These are phyloP conservation scores for Tieghemostelium lacteum DNA, from an alignment of 78 protist genomes.

Conservation along the genomic window DNA sequence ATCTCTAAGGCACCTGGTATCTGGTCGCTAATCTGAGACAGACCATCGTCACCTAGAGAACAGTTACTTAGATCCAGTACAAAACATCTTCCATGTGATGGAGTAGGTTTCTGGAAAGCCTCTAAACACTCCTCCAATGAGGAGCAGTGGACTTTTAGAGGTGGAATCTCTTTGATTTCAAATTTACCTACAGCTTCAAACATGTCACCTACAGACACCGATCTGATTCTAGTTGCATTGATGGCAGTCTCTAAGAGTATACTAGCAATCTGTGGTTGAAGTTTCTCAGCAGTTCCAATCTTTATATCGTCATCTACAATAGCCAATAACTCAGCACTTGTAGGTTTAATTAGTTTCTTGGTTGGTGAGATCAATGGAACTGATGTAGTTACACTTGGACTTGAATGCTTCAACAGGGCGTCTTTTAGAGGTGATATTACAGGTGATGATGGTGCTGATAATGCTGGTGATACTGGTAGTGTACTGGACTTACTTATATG, in stretches of 20 bases:
- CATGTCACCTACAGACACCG: slow-evolving; percentile 47
- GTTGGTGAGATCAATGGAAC: neutral
- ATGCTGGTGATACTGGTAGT: neutral
- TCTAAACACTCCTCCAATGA: slow-evolving; percentile 56
- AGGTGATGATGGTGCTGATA: slow-evolving; percentile 42
- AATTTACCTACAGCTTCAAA: slow-evolving; percentile 31
- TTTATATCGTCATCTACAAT: neutral
- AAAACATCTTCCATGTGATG: slow-evolving; percentile 56
- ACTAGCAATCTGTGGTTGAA: neutral
- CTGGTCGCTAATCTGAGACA: neutral
- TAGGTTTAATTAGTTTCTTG: too few species aligned
- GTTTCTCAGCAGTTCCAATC: neutral
- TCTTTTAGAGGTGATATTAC: neutral
- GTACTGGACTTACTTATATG: neutral
- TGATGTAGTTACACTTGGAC: neutral
- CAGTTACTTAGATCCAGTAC: slow-evolving; percentile 54
- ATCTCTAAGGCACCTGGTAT: slow-evolving; percentile 47
- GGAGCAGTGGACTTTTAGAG: slow-evolving; percentile 53
- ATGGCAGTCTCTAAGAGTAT: slow-evolving; percentile 12
- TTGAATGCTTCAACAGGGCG: neutral
- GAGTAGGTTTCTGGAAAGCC: slow-evolving; percentile 23
- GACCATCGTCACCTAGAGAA: slow-evolving; percentile 62
- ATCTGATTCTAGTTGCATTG: slow-evolving; percentile 4
- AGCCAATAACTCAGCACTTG: too few species aligned
- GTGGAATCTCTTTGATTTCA: slow-evolving; percentile 60